These are phyloP conservation scores for Tagetes patula DNA, from an alignment of 129 eudicot genomes.

Conservation along the genomic window DNA sequence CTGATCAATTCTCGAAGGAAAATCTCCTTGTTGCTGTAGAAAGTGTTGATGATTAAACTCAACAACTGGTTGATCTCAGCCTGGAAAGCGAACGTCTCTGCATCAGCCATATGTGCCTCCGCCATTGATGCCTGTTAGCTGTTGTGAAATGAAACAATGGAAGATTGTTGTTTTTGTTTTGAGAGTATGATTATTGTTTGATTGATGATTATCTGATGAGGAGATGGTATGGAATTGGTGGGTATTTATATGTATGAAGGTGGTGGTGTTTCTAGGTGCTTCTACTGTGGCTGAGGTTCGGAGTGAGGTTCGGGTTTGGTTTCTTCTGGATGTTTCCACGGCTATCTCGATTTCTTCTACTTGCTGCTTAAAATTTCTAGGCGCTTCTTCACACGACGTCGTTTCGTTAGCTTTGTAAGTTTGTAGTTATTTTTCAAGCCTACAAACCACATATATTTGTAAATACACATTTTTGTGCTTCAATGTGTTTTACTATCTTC, in stretches of 20 bases:
- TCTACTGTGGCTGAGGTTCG: constrained; percentile 21
- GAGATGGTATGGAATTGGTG: background rate
- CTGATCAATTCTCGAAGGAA: constrained; percentile 74
- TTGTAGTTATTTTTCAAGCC: background rate
- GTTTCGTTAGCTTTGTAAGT: background rate
- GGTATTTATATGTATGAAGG: constrained; percentile 8
- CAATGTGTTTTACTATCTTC: no score
- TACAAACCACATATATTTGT: background rate
- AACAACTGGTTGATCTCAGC: constrained; percentile 76
- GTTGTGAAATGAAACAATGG: background rate
- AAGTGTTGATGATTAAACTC: constrained; percentile 71
- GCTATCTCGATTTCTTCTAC: constrained; percentile 11
- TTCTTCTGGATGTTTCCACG: constrained; percentile 25
- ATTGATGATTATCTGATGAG: background rate
- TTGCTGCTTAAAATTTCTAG: background rate
- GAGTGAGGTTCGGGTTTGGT: constrained; percentile 23
- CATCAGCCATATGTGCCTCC: constrained; percentile 63
- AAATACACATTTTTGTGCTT: no score
- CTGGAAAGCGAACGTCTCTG: constrained; percentile 79
- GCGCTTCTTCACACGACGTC: background rate
- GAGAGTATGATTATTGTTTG: background rate
- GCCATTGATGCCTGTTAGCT: constrained; percentile 34
- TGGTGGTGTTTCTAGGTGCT: constrained; percentile 29
- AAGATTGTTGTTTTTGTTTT: background rate
- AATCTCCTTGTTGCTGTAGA: constrained; percentile 86